phyloP scores from a whole-genome alignment of 1,284 basidiomycete species.

The Moesziomyces antarcticus region DNA sequence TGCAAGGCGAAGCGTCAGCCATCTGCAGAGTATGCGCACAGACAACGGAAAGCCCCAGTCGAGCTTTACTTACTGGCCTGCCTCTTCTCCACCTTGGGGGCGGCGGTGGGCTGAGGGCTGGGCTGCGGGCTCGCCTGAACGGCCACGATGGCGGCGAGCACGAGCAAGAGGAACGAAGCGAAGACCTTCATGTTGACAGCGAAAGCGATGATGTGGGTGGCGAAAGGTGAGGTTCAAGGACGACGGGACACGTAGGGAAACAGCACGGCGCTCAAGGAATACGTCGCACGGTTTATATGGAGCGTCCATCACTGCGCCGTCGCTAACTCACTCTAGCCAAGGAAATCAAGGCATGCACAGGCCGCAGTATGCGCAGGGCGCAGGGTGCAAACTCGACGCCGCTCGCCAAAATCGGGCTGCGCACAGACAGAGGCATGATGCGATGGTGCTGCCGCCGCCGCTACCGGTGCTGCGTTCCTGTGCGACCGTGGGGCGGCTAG shows the following conservation, averaged over 20 bases:
- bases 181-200: slow-evolving; percentile 25
- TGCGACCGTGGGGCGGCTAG: not conserved
- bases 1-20: too few species aligned
- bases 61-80: slow-evolving; percentile 19
- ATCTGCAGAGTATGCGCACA: too few species aligned
- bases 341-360: not conserved
- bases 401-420: too few species aligned
- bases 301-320: not conserved
- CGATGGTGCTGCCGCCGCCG: too few species aligned
- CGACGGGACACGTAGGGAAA: not conserved
- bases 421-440: too few species aligned
- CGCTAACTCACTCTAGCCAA: not conserved
- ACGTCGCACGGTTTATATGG: not conserved
- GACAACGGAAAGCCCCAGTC: too few species aligned
- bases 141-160: slow-evolving; percentile 18
- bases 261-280: too few species aligned
- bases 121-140: slow-evolving; percentile 33
- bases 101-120: slow-evolving; percentile 31
- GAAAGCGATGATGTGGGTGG: not conserved
- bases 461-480: not conserved
- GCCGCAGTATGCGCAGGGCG: not conserved
- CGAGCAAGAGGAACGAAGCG: slow-evolving; percentile 28
- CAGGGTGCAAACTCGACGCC: not conserved
- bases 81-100: slow-evolving; percentile 36
- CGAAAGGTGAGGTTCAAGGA: not conserved